Conservation (phyloP, 2,329 filamentous ascomycete species). For the Aspergillus alliaceus region DNA sequence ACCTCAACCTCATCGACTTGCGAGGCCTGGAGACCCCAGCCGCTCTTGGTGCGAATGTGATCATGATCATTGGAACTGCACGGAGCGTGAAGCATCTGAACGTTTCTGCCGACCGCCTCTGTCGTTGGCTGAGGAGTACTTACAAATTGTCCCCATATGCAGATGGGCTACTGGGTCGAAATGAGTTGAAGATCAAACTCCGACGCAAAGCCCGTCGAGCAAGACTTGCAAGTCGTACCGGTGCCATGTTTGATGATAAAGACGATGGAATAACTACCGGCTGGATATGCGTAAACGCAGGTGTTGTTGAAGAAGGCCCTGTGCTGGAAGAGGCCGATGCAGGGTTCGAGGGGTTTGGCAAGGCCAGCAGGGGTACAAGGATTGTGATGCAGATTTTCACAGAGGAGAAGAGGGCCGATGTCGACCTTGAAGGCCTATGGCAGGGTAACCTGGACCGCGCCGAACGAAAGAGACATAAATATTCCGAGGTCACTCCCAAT, state of each 20-base stretch:
- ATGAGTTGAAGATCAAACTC: conserved; percentile 86
- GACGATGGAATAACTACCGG: conserved; percentile 90
- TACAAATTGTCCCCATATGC: conserved; percentile 74
- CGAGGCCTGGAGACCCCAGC: conserved; percentile 81
- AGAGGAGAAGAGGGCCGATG: conserved; percentile 66
- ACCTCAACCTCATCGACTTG: conserved; percentile 77
- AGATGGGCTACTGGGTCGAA: conserved; percentile 84
- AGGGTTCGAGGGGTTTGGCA: conserved; percentile 74
- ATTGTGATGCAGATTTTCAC: conserved; percentile 73
- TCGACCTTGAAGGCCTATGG: conserved; percentile 68
- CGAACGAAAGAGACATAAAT: conserved; percentile 38
- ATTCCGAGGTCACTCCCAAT: conserved; percentile 25
- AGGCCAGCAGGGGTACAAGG: conserved; percentile 55
- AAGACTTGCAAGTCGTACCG: conserved; percentile 72
- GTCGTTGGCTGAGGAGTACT: conserved; percentile 76
- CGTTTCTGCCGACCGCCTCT: conserved; percentile 83
- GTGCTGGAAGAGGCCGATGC: conserved; percentile 30
- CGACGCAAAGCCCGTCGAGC: conserved; percentile 77
- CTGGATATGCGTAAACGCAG: conserved; percentile 94
- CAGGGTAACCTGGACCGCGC: conserved; percentile 45
- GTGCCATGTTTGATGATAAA: conserved; percentile 55
- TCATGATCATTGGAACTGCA: conserved; percentile 91
- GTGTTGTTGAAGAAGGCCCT: conserved; percentile 59
- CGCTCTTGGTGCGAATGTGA: conserved; percentile 79
- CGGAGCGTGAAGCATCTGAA: conserved; percentile 92